phyloP scores from a whole-genome alignment of 345 rosid species.

The rapeseed (Brassica napus) region Da-Ae NC_063446.1:27978001-27978500 shows the following conservation, averaged over 20 bases:
- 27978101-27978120: constrained; percentile 34
- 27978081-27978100: constrained; percentile 29
- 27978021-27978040: constrained; percentile 18
- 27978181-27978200: background rate
- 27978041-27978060: background rate
- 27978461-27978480: background rate
- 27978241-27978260: constrained; percentile 9
- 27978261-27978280: background rate
- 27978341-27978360: background rate
- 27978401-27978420: background rate
- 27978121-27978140: background rate
- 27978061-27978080: constrained; percentile 12
- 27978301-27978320: background rate
- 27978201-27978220: constrained; percentile 13
- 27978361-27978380: constrained; percentile 2
- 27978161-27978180: constrained; percentile 20
- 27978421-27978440: constrained; percentile 20
- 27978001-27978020: constrained; percentile 52
- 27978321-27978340: background rate
- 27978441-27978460: constrained; percentile 27
- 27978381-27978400: constrained; percentile 33
- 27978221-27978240: background rate
- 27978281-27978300: background rate
- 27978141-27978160: background rate
- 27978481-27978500: background rate